A percentile compares a stretch with the other conserved stretches of the same genome.
phyloP scores from a whole-genome alignment of 2,329 filamentous ascomycete genomes.

The Microascus cirrosus region DNA sequence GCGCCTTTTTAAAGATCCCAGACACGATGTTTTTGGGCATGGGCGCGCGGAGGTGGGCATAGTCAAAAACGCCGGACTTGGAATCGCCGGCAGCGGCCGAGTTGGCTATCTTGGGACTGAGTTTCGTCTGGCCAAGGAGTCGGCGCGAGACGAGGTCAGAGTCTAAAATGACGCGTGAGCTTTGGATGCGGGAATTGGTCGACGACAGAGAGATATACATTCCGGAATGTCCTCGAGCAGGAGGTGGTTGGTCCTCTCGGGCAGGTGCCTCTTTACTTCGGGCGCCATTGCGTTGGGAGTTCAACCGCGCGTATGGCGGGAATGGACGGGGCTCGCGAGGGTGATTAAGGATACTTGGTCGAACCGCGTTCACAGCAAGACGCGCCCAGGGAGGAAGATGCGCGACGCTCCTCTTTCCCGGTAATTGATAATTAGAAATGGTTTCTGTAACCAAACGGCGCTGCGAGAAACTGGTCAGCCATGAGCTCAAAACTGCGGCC shows the following conservation, averaged over 20 bases:
- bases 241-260: conserved; percentile 48
- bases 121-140: conserved; percentile 83
- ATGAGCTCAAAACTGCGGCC: not conserved
- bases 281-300: conserved; percentile 15
- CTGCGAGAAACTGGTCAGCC: not conserved
- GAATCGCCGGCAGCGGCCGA: conserved; percentile 63
- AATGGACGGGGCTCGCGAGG: not conserved
- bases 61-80: conserved; percentile 79
- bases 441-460: not conserved
- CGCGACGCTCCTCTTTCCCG: not conserved
- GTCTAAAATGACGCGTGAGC: conserved; percentile 32
- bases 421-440: not conserved
- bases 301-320: not conserved
- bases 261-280: conserved; percentile 30
- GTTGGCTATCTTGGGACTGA: conserved; percentile 70
- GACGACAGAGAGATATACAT: conserved; percentile 7
- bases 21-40: conserved; percentile 84
- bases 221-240: conserved; percentile 48
- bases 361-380: not conserved
- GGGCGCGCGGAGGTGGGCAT: conserved; percentile 87
- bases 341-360: conserved; percentile 2
- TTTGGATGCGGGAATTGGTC: not conserved
- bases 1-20: conserved; percentile 82
- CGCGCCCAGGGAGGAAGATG: not conserved
- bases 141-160: conserved; percentile 69